These are phyloP conservation scores for Apostasia shenzhenica DNA, from an alignment of 106 monocot species.

Conservation along the genomic window DNA sequence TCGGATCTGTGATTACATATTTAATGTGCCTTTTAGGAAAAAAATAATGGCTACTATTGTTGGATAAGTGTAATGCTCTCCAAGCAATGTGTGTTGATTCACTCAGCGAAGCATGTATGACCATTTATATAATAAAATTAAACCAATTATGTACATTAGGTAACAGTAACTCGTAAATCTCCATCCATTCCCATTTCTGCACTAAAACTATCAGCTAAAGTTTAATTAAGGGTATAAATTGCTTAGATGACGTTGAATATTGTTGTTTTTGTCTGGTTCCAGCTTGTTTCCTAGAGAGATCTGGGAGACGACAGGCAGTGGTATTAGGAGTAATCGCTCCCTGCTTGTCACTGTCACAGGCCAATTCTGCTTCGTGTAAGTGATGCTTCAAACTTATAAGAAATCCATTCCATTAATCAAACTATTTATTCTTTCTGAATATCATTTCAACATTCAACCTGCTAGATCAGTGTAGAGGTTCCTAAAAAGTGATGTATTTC, in stretches of 20 bases:
- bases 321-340: constrained; percentile 25
- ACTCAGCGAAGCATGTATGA: not conserved
- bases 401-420: constrained; percentile 4
- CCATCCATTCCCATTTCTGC: not conserved
- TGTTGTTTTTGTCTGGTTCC: constrained; percentile 2
- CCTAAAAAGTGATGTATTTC: constrained; percentile 16
- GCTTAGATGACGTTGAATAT: not conserved
- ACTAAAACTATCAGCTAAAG: not conserved
- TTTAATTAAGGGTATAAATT: not conserved
- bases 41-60: no score
- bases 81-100: no score
- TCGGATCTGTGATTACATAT: no score
- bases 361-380: constrained; percentile 54
- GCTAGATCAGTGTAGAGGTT: constrained; percentile 9
- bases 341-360: constrained; percentile 18
- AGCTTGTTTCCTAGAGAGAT: constrained; percentile 24
- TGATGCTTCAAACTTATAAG: constrained; percentile 5
- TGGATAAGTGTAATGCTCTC: no score
- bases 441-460: not conserved
- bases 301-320: constrained; percentile 40
- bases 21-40: no score
- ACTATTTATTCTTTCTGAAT: not conserved
- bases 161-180: not conserved
- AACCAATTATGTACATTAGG: not conserved
- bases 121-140: not conserved